These are phyloP conservation scores for Amylostereum areolatum DNA, from an alignment of 1,284 basidiomycete species.

Conservation along the genomic window DNA sequence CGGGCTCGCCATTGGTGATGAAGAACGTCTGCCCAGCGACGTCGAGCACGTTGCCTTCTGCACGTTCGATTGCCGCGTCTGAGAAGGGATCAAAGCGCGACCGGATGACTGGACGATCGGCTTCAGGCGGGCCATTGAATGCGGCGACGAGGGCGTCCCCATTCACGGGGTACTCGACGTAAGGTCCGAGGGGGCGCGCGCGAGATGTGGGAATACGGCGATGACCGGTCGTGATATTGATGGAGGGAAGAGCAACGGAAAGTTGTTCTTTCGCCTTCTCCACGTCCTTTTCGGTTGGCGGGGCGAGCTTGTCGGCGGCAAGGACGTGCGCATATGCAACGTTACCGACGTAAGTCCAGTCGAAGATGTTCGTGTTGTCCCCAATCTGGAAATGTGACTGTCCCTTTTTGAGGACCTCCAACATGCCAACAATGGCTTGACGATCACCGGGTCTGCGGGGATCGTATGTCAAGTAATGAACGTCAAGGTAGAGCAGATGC, in stretches of 20 bases:
- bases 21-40: slow-evolving; percentile 96
- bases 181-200: slow-evolving; percentile 79
- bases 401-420: slow-evolving; percentile 74
- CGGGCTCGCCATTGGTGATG: slow-evolving; percentile 96
- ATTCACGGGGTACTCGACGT: slow-evolving; percentile 51
- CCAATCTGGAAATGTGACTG: slow-evolving; percentile 95
- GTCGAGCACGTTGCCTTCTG: slow-evolving; percentile 44
- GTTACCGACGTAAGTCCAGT: slow-evolving; percentile 98
- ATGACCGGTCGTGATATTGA: slow-evolving; percentile 57
- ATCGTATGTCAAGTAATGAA: not conserved
- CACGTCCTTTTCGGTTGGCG: slow-evolving; percentile 38
- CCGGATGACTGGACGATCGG: slow-evolving; percentile 59
- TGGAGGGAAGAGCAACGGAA: slow-evolving; percentile 52
- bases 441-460: slow-evolving; percentile 79
- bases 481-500: not conserved
- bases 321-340: slow-evolving; percentile 93
- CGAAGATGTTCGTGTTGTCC: slow-evolving; percentile 89
- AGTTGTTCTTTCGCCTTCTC: slow-evolving; percentile 31
- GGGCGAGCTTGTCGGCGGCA: slow-evolving; percentile 79
- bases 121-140: slow-evolving; percentile 48
- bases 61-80: slow-evolving; percentile 43
- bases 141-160: slow-evolving; percentile 53
- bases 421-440: slow-evolving; percentile 79
- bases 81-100: slow-evolving; percentile 73
- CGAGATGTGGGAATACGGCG: slow-evolving; percentile 71